Percentiles rank a stretch among this genome's conserved stretches.
Conservation (phyloP, 352 stramenopile genomes). For the Globisporangium emineosum region DNA sequence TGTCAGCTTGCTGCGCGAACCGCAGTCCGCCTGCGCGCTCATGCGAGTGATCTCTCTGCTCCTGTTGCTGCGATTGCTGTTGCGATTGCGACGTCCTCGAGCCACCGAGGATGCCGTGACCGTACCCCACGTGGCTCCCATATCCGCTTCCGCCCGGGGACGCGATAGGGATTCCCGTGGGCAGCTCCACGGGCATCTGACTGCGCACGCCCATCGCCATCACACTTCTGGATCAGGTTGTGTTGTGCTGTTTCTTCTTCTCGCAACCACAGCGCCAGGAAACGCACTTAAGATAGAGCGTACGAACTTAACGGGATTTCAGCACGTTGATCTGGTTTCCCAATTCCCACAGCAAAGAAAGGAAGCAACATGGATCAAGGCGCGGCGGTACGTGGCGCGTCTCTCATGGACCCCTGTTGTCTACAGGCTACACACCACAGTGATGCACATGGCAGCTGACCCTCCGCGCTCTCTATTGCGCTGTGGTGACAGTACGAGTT, state of each 20-base stretch:
- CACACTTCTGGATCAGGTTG: conserved; percentile 2
- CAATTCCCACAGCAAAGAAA: background rate
- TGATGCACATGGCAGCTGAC: background rate
- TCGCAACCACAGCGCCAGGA: background rate
- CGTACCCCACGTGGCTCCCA: background rate
- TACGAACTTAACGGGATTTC: background rate
- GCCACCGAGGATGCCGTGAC: background rate
- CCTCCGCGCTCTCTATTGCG: background rate
- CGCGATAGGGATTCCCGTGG: background rate
- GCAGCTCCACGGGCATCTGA: conserved; percentile 14
- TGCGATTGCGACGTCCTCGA: background rate
- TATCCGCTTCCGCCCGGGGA: conserved; percentile 8
- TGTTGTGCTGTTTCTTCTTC: conserved; percentile 1
- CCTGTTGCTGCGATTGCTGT: background rate
- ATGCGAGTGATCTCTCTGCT: conserved; percentile 1
- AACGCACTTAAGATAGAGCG: background rate
- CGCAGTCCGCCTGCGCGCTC: conserved; percentile 56
- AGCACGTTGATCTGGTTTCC: background rate
- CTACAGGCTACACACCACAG: background rate
- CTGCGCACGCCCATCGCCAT: conserved; percentile 13
- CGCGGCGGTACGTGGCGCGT: conserved; percentile 31
- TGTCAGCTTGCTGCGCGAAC: conserved; percentile 50
- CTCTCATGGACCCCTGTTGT: background rate
- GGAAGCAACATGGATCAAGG: conserved; percentile 40
- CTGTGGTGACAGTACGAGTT: conserved; percentile 65